Evolutionary conservation across 179 eudicot species (phyloP), one percentile per base, ranked within the genome.

Genomic region (Camellia oleifera): DNA sequence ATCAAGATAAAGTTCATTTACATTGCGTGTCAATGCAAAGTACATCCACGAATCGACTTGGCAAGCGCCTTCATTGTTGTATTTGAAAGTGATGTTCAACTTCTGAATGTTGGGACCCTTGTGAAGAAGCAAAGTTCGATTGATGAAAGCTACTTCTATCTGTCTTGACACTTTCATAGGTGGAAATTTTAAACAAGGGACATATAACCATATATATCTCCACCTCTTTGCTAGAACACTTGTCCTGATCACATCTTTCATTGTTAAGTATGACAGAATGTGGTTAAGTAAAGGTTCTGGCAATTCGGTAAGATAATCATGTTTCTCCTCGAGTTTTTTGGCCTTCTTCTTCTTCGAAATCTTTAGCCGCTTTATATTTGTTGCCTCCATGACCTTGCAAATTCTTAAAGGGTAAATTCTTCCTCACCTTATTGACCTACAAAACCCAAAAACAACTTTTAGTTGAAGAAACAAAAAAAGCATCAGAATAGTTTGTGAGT

Each of bases 201-300:
- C 66, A 15, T 10, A 32, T 13, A 74, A 13, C 77, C 77, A 74
- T 52, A 57, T 17, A 15, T 57, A 7, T 11, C 52, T 57, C 77
- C 77, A 57, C 23, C 77, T 74, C 15, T 57, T 74, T 13, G 66
- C 20, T 5, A 74, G 65, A 40, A 57, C 52, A 57, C 77, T 40
- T 7, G 64, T 74, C 65, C 65, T 74, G 5, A 74, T 17, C 20
- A 40, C 52, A 58, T 74, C 77, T 3, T 56, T 26, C 75, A 72
- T 72, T 52, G n/a, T 12, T 7, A 74, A 14, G 50, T 74, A 32
- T 14, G 77, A 74, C 40, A 74, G 50, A 32, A 57, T 74, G 77
- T 42, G 64, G 20, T 57, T 7, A 57, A 74, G 53, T 14, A 58
- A 60, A 57, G 77, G 32, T 42, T 60, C 67, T 60, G 53, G 67